Percentiles rank a stretch among this genome's conserved stretches.
Evolutionary conservation across 2,329 filamentous ascomycete species (phyloP).

Genomic region (Curvularia sp.): DNA sequence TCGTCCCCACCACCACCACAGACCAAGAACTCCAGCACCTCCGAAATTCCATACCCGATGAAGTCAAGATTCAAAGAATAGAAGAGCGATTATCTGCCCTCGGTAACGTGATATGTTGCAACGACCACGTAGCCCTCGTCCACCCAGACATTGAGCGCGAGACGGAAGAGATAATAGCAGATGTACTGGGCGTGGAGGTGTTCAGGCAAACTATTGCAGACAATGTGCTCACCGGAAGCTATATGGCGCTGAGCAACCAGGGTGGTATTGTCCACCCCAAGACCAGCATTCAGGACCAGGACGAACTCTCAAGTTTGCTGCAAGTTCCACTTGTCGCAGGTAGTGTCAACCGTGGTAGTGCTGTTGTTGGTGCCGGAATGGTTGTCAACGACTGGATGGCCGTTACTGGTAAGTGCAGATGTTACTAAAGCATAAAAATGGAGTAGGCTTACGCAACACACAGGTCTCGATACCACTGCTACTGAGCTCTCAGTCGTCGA

Average conservation of each 20-base stretch:
- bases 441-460: constrained; percentile 1
- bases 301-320: constrained; percentile 90
- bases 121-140: constrained; percentile 95
- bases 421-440: neutral
- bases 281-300: constrained; percentile 96
- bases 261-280: constrained; percentile 97
- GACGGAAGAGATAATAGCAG: constrained; percentile 98
- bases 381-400: constrained; percentile 98
- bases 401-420: constrained; percentile 64
- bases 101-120: constrained; percentile 94
- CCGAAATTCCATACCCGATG: constrained; percentile 90
- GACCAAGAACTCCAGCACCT: constrained; percentile 98
- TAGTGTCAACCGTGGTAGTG: constrained; percentile 88
- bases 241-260: constrained; percentile 96
- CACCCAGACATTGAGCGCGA: constrained; percentile 97
- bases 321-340: constrained; percentile 96
- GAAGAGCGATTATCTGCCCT: constrained; percentile 95
- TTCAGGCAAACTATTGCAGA: constrained; percentile 95
- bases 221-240: constrained; percentile 94
- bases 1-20: constrained; percentile 93
- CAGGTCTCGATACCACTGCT: constrained; percentile 89
- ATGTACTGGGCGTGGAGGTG: constrained; percentile 87
- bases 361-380: constrained; percentile 96
- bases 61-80: constrained; percentile 93
- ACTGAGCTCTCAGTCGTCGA: constrained; percentile 97